phyloP scores from a whole-genome alignment of 73 alveolate genomes.

The Paramecium pentaurelia region DNA sequence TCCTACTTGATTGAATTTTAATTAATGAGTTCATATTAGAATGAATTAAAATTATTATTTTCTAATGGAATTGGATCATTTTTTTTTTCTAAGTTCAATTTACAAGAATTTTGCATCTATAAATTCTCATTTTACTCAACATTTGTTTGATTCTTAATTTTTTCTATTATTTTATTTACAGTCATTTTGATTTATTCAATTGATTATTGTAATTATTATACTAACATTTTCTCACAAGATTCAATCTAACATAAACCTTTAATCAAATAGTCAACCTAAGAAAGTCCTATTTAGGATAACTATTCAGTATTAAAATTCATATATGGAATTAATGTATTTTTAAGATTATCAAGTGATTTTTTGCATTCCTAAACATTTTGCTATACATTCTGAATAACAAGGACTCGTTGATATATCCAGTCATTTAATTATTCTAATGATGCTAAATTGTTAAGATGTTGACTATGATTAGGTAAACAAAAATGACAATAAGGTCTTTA shows the following conservation, averaged over 20 bases:
- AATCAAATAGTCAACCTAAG: background rate
- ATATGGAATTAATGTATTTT: background rate
- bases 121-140: background rate
- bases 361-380: background rate
- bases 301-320: too few species aligned
- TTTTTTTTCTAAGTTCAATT: too few species aligned
- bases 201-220: too few species aligned
- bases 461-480: background rate
- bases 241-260: background rate
- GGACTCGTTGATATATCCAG: background rate
- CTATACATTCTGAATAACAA: too few species aligned
- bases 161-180: background rate
- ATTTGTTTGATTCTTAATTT: too few species aligned
- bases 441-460: background rate
- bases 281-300: background rate
- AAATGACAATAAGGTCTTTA: background rate
- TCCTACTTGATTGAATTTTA: background rate
- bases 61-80: background rate
- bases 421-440: background rate
- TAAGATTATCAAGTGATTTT: background rate
- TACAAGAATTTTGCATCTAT: background rate
- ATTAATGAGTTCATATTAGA: background rate
- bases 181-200: background rate
- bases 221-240: too few species aligned
- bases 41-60: too few species aligned